These are phyloP conservation scores for Colletotrichum cordylinicola DNA, from an alignment of 2,329 filamentous ascomycete genomes.

Conservation along the genomic window DNA sequence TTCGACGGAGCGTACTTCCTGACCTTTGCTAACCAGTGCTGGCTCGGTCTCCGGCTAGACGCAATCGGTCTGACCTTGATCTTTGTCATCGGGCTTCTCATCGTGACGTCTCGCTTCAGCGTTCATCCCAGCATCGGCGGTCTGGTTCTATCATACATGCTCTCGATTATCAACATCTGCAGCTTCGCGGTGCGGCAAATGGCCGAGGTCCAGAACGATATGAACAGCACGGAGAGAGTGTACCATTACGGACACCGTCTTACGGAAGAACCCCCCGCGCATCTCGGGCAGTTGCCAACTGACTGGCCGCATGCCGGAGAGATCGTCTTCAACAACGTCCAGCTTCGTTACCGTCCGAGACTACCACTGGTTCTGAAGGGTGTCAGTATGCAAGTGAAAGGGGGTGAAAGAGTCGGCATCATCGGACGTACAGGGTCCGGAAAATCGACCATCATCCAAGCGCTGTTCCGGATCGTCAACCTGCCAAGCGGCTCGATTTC, in stretches of 20 bases:
- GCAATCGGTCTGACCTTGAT: conserved; percentile 82
- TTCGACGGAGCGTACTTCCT: conserved; percentile 96
- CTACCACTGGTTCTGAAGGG: conserved; percentile 76
- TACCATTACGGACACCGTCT: conserved; percentile 87
- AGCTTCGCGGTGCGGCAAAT: conserved; percentile 93
- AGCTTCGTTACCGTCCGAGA: conserved; percentile 77
- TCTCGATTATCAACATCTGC: conserved; percentile 93
- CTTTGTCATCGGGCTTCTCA: conserved; percentile 89
- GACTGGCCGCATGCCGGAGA: conserved; percentile 87
- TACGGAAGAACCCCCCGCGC: conserved; percentile 86
- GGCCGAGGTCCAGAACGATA: conserved; percentile 94
- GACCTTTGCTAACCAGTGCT: conserved; percentile 93
- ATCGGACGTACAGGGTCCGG: conserved; percentile 61
- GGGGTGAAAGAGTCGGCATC: conserved; percentile 80
- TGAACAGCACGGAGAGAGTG: conserved; percentile 93
- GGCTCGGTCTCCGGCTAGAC: conserved; percentile 86
- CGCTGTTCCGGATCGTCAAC: conserved; percentile 79
- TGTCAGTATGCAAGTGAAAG: conserved; percentile 38
- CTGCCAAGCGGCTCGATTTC: conserved; percentile 66
- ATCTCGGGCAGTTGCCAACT: conserved; percentile 68
- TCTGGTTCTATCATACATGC: conserved; percentile 88
- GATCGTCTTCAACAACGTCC: conserved; percentile 74
- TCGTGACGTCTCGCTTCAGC: conserved; percentile 87
- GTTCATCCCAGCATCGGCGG: conserved; percentile 85
- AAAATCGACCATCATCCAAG: conserved; percentile 41